Conservation (phyloP, 1,139 yeast genomes). For the Lodderomyces jiufengensis region DNA sequence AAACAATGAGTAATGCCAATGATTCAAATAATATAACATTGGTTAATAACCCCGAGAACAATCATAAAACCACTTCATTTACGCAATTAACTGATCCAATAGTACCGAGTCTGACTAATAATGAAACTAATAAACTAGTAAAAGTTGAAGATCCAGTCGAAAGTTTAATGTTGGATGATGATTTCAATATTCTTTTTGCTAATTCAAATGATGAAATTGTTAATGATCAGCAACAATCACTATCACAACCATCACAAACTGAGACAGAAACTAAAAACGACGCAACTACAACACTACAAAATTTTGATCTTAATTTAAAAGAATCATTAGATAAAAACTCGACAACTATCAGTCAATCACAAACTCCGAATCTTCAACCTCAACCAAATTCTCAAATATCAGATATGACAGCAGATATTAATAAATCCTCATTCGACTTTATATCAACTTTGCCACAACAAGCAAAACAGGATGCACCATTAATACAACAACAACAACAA, state of each 20-base stretch:
- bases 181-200: slow-evolving; percentile 20
- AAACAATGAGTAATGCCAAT: slow-evolving; percentile 12
- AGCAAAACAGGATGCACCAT: not conserved
- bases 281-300: not conserved
- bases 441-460: no score
- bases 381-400: no score
- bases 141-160: slow-evolving; percentile 14
- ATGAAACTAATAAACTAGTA: not conserved
- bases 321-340: not conserved
- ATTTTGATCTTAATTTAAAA: not conserved
- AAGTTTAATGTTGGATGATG: slow-evolving; percentile 26
- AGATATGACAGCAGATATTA: no score
- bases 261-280: not conserved
- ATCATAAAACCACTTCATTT: slow-evolving; percentile 7
- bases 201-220: no score
- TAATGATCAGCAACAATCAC: not conserved
- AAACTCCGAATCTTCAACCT: slow-evolving; percentile 1
- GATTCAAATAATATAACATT: slow-evolving; percentile 8
- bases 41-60: not conserved
- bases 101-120: not conserved
- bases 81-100: slow-evolving; percentile 3
- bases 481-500: not conserved
- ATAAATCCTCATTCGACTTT: no score
- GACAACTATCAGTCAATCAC: not conserved
- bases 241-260: not conserved